phyloP scores from a whole-genome alignment of 129 eudicot species.

The Flaveria trinervia region DNA sequence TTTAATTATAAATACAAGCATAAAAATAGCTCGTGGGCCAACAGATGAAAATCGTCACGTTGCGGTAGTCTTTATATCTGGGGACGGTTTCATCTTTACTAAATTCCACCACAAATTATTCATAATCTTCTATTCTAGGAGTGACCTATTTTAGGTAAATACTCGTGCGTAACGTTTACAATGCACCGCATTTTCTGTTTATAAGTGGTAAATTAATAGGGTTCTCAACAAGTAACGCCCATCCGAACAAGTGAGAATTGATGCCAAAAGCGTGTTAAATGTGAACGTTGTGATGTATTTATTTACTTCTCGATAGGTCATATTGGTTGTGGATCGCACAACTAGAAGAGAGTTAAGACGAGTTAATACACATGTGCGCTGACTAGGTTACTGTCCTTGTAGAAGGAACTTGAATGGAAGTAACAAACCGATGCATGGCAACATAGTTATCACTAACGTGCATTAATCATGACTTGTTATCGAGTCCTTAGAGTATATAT shows the following conservation, averaged over 20 bases:
- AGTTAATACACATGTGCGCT: background rate
- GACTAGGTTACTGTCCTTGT: background rate
- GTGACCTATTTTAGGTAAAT: slow-evolving; percentile 12
- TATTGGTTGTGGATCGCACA: background rate
- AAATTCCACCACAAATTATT: background rate
- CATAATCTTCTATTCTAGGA: background rate
- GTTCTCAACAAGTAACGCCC: background rate
- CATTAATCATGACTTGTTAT: background rate
- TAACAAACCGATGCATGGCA: background rate
- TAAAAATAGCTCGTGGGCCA: background rate
- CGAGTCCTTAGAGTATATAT: background rate
- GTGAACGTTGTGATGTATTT: background rate
- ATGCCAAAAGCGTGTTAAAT: background rate
- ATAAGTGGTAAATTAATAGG: background rate
- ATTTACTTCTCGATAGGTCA: background rate
- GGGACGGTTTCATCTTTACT: slow-evolving; percentile 15
- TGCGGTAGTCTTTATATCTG: background rate
- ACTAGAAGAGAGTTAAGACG: background rate
- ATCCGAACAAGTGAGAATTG: background rate
- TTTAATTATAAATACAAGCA: too few relatives aligned
- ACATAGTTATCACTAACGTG: background rate
- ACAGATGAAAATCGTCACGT: background rate
- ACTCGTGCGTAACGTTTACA: background rate
- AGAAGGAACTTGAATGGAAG: background rate
- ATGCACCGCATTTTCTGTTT: background rate